Evolutionary conservation across 169 alveolate species (phyloP).

Genomic region (Hepatocystis sp.): DNA sequence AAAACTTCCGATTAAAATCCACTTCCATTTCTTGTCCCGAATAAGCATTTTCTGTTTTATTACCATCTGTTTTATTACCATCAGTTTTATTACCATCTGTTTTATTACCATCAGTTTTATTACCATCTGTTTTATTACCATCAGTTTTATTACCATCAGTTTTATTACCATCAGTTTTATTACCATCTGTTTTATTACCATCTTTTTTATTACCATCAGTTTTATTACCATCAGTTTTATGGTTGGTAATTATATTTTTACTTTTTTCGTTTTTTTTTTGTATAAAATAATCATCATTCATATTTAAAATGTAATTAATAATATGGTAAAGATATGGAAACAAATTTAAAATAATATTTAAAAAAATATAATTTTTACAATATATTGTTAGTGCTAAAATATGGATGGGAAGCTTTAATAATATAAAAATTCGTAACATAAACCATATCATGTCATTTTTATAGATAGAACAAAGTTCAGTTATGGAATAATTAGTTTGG

Average conservation of each 20-base stretch:
- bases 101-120: background rate
- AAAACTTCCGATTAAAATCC: constrained; percentile 46
- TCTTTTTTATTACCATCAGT: background rate
- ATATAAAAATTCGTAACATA: constrained; percentile 56
- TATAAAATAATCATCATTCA: constrained; percentile 53
- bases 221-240: too few species aligned
- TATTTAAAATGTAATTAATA: constrained; percentile 60
- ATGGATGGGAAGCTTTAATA: constrained; percentile 71
- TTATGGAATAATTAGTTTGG: constrained; percentile 16
- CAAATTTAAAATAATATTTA: constrained; percentile 39
- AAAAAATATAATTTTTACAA: constrained; percentile 67
- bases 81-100: background rate
- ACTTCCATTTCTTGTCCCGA: too few species aligned
- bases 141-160: background rate
- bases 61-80: background rate
- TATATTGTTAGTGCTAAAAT: constrained; percentile 58
- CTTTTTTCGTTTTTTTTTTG: constrained; percentile 19
- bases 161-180: background rate
- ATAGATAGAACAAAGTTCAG: constrained; percentile 27
- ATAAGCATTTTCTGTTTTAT: background rate
- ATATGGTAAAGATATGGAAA: constrained; percentile 69
- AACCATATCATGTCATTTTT: constrained; percentile 74
- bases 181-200: too few species aligned
- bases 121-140: too few species aligned
- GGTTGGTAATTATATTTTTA: background rate